Evolutionary conservation across 192 early-diverging fungal species (phyloP), one percentile per base, ranked within the genome.

Genomic region (Linnemannia schmuckeri): DNA sequence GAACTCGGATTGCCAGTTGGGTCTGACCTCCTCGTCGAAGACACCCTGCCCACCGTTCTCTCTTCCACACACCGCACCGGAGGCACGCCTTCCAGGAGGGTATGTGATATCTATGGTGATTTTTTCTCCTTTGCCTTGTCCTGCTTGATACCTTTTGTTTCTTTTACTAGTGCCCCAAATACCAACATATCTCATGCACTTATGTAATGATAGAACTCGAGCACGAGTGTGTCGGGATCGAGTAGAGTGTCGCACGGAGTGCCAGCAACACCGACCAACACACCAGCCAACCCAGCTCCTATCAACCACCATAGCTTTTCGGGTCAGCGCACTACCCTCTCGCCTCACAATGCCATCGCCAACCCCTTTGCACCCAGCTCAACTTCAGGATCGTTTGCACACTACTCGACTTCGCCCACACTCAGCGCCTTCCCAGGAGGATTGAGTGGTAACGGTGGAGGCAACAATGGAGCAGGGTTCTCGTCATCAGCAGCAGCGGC

Each of bases 211-310:
- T 72, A 87, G 85, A 87, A 87, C 42, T 87, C 85, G 40, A 87
- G 79, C 76, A 87, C 85, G 6, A 87, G 85, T 38, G 76, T 70
- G 8, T 77, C 82, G 20, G 81, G 81, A 41, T 85, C 85, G 38
- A 81, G 18, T 42, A 78, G 79, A 75, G 30, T 69, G 13, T 61
- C 78, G 12, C 75, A 80, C n/a, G 72, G 76, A 8, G 85, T 87
- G 1, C 85, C 85, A 44, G 85, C 85, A 10, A 87, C 85, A 27
- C 85, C 85, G 20, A 87, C 85, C 44, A 87, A 87, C 41, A 87
- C 85, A 0, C 85, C 85, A 35, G 85, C 85, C 4, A 87, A 87
- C 17, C 80, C 85, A 35, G 85, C 85, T 13, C 85, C 85, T 3
- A 87, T 87, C 54, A 87, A 69, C 42, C 81, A 70, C 52, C 85